Base-by-base conservation (phyloP, 805 yeast species). In the Suhomyces kilbournensis region DNA sequence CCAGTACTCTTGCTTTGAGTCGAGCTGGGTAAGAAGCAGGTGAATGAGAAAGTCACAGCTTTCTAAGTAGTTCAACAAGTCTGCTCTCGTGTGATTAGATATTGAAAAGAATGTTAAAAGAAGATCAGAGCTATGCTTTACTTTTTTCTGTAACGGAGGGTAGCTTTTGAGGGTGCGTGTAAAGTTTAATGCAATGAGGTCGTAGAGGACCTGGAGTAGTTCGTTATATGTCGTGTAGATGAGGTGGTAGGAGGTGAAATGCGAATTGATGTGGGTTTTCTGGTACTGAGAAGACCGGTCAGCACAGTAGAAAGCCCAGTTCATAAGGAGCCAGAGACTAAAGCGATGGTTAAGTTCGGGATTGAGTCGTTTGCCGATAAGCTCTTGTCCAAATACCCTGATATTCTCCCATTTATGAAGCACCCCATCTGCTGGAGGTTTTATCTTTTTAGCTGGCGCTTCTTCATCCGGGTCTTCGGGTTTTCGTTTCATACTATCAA, bases 291-390 rank as follows among this genome's bases (percentile, higher is more conserved):
- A 52, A 12, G 68, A 60, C 50, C 56, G 50, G 25, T 67, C 67
- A 7, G 74, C 73, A 57, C 78, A 74, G 54, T 60, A 60, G 46
- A 71, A 69, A 9, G 70, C 54, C 78, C 78, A 74, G 38, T 64
- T 62, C 10, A 71, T 48, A 32, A 73, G 51, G 12, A 57, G 51
- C 76, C 76, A 71, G 5, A 74, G 10, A 39, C 52, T 61, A 56
- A 62, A 71, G 12, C 53, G 52, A 4, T 48, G 20, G 28, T 57
- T 56, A 14, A 53, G 46, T 15, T 49, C 50, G 2, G 69, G 68
- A 49, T 61, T 61, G 12, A 73, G 53, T 35, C 60, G 60, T 17
- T 53, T 52, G 2, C 66, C 56, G 5, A 73, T 48, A 4, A 70
- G 49, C 12, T 54, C 53, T 22, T 75, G 77, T 50, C 68, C 77